phyloP scores from a whole-genome alignment of 106 monocot species.

The Hemerocallis citrina region DNA sequence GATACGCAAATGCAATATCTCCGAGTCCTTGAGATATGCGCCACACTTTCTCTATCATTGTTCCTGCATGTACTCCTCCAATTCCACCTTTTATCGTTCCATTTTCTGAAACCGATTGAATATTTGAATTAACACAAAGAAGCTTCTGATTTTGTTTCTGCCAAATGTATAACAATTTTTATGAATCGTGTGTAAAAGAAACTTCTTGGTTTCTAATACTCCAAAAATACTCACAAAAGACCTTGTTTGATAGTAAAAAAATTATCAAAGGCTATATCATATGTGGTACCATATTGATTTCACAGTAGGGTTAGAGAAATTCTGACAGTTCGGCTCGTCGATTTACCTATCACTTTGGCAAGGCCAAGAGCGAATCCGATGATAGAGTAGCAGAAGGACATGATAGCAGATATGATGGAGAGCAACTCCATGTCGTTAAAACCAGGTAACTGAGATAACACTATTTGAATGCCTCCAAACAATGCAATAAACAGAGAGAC shows the following conservation, averaged over 20 bases:
- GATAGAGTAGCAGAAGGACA: slow-evolving; percentile 84
- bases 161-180: no score
- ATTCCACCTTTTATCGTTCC: slow-evolving; percentile 59
- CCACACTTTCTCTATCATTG: slow-evolving; percentile 60
- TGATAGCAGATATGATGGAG: slow-evolving; percentile 59
- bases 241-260: neutral
- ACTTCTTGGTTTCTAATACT: no score
- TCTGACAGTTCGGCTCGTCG: no score
- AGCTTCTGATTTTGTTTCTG: no score
- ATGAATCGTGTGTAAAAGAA: no score
- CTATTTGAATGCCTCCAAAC: slow-evolving; percentile 63
- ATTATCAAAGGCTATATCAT: no score
- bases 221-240: no score
- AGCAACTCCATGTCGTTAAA: slow-evolving; percentile 88
- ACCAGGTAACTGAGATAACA: slow-evolving; percentile 70
- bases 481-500: slow-evolving; percentile 40
- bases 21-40: slow-evolving; percentile 72
- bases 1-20: slow-evolving; percentile 83
- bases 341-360: slow-evolving; percentile 74
- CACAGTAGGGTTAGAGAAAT: no score
- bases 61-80: slow-evolving; percentile 34
- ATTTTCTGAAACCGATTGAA: slow-evolving; percentile 30
- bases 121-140: neutral
- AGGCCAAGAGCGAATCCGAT: slow-evolving; percentile 69
- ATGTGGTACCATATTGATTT: no score